Percentiles rank a stretch among this genome's conserved stretches.
These are phyloP conservation scores for Spathaspora girioi DNA, from an alignment of 805 yeast genomes.

Conservation along the genomic window DNA sequence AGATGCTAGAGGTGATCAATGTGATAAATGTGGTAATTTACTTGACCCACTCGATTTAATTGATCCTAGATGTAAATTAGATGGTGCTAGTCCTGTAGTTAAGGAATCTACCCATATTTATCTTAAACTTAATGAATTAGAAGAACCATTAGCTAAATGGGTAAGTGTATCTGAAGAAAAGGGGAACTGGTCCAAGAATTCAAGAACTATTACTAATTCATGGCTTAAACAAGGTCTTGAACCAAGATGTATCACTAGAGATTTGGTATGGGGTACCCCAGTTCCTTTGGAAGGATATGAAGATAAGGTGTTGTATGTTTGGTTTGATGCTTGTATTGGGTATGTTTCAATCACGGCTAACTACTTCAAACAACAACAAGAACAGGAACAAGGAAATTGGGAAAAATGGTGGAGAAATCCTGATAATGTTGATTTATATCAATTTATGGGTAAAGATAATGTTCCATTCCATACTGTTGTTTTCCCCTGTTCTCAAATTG, in stretches of 20 bases:
- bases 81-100: constrained; percentile 75
- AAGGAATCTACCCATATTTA: constrained; percentile 83
- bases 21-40: constrained; percentile 92
- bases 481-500: constrained; percentile 90
- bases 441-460: constrained; percentile 99
- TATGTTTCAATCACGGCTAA: constrained; percentile 94
- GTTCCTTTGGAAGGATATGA: constrained; percentile 86
- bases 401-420: constrained; percentile 92
- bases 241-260: constrained; percentile 96
- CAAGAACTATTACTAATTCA: constrained; percentile 80
- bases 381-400: constrained; percentile 54
- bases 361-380: constrained; percentile 46
- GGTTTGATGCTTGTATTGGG: constrained; percentile 99
- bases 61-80: constrained; percentile 93
- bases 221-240: constrained; percentile 93
- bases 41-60: constrained; percentile 91
- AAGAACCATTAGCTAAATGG: constrained; percentile 74
- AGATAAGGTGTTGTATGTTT: constrained; percentile 91
- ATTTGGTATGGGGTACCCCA: constrained; percentile 97
- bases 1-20: constrained; percentile 99
- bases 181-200: constrained; percentile 91
- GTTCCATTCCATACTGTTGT: constrained; percentile 99
- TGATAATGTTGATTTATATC: constrained; percentile 83
- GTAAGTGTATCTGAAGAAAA: constrained; percentile 58
- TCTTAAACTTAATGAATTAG: constrained; percentile 78